phyloP scores from a whole-genome alignment of 2,329 filamentous ascomycete genomes.

The Chaetomium sp. region DNA sequence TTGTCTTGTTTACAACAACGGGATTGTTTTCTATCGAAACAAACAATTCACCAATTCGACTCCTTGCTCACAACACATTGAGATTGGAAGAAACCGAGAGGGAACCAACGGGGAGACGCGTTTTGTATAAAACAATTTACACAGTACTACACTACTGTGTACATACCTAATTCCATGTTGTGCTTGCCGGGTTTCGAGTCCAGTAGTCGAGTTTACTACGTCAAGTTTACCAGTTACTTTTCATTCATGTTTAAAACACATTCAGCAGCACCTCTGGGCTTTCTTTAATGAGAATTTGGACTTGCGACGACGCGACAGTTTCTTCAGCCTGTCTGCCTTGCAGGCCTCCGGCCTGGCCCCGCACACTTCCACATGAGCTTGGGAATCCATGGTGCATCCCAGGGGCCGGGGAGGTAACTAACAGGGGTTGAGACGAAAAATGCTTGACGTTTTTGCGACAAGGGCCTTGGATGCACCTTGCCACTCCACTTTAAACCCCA shows the following conservation, averaged over 20 bases:
- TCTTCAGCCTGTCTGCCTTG: slow-evolving; percentile 7
- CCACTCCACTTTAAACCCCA: neutral
- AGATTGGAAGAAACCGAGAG: neutral
- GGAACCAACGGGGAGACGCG: neutral
- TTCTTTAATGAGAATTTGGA: neutral
- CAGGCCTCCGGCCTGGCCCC: slow-evolving; percentile 1
- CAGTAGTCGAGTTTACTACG: neutral
- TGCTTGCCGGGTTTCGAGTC: neutral
- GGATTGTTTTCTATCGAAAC: neutral
- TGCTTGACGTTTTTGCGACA: neutral
- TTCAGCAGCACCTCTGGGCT: neutral
- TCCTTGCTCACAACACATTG: neutral
- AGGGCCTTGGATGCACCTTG: neutral
- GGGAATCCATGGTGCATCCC: neutral
- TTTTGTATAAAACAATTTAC: neutral
- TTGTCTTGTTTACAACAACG: neutral
- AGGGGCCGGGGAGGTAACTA: neutral
- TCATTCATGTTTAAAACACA: neutral
- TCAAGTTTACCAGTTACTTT: no score
- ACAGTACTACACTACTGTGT: no score
- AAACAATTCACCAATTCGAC: neutral
- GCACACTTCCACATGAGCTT: neutral
- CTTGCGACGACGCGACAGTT: neutral
- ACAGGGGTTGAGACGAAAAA: neutral
- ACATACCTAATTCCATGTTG: neutral